These are phyloP conservation scores for Cicer bijugum DNA, from an alignment of 306 rosid genomes.

Conservation along the genomic window DNA sequence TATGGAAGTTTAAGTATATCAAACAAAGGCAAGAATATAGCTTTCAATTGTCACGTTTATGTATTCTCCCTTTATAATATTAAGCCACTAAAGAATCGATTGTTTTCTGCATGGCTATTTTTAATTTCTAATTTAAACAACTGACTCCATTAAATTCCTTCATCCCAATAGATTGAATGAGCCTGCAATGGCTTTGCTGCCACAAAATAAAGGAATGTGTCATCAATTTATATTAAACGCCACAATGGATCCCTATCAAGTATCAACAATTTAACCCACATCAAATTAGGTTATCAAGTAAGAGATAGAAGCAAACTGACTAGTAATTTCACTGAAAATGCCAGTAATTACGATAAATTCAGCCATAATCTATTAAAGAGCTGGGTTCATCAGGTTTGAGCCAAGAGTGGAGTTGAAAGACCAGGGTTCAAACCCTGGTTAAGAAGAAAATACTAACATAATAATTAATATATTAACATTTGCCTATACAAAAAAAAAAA, in stretches of 20 bases:
- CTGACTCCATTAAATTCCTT: not conserved
- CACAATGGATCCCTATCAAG: not conserved
- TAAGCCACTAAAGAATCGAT: conserved; percentile 4
- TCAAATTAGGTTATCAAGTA: conserved; percentile 3
- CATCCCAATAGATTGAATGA: not conserved
- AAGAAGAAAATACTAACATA: too few relatives aligned
- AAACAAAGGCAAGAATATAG: conserved; percentile 6
- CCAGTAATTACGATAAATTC: too few relatives aligned
- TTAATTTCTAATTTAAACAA: not conserved
- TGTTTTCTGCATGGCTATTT: conserved; percentile 4
- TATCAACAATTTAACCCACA: conserved; percentile 7
- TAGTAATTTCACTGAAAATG: too few relatives aligned
- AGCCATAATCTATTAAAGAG: too few relatives aligned
- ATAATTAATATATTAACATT: too few relatives aligned
- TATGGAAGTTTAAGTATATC: conserved; percentile 23
- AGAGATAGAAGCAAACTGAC: conserved; percentile 7
- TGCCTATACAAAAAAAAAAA: too few relatives aligned
- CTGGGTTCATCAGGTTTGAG: too few relatives aligned
- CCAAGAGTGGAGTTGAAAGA: too few relatives aligned
- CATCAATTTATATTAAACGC: not conserved
- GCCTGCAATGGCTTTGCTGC: not conserved
- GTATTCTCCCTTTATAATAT: not conserved
- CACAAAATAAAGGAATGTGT: not conserved
- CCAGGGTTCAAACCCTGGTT: too few relatives aligned
- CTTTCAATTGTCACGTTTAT: not conserved